A percentile compares a stretch with the other conserved stretches of the same genome.
Evolutionary conservation across 768 basidiomycete species (phyloP).

Genomic region (Mycena chlorophos): DNA sequence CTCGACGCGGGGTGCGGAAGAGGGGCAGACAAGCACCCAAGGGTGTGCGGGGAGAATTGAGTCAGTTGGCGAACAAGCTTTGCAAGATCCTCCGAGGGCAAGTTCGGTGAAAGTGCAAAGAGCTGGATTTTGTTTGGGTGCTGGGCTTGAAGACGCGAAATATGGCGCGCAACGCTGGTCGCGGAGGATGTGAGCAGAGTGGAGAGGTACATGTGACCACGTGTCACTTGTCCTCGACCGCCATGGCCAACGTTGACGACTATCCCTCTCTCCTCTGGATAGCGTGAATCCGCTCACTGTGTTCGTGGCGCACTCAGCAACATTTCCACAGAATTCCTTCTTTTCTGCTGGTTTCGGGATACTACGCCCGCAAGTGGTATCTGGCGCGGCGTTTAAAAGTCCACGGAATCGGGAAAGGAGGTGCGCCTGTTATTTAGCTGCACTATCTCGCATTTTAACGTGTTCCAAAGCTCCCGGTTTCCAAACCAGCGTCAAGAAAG

Average conservation of each 20-base stretch:
- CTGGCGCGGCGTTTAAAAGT: conserved; percentile 43
- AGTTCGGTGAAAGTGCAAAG: conserved; percentile 51
- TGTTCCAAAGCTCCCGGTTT: conserved; percentile 50
- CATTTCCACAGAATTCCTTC: conserved; percentile 41
- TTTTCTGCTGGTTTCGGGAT: conserved; percentile 44
- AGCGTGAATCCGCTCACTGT: conserved; percentile 34
- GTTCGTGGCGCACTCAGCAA: background rate
- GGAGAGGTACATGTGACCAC: conserved; percentile 34
- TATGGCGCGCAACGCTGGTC: conserved; percentile 34
- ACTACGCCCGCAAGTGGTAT: conserved; percentile 51
- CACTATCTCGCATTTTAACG: conserved; percentile 1
- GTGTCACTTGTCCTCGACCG: too few species aligned
- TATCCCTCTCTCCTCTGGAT: conserved; percentile 48
- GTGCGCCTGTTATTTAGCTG: conserved; percentile 29
- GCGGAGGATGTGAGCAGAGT: conserved; percentile 44
- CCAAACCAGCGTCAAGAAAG: conserved; percentile 51
- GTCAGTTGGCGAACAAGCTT: conserved; percentile 41
- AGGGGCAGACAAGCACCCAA: conserved; percentile 67
- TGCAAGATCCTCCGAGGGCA: conserved; percentile 39
- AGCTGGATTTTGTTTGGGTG: conserved; percentile 44
- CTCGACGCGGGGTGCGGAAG: conserved; percentile 29
- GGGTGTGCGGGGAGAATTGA: conserved; percentile 39
- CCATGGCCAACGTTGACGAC: conserved; percentile 25
- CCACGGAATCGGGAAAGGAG: conserved; percentile 59
- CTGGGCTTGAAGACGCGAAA: conserved; percentile 30